phyloP scores from a whole-genome alignment of 768 basidiomycete species.

The Rhizopogon salebrosus region DNA sequence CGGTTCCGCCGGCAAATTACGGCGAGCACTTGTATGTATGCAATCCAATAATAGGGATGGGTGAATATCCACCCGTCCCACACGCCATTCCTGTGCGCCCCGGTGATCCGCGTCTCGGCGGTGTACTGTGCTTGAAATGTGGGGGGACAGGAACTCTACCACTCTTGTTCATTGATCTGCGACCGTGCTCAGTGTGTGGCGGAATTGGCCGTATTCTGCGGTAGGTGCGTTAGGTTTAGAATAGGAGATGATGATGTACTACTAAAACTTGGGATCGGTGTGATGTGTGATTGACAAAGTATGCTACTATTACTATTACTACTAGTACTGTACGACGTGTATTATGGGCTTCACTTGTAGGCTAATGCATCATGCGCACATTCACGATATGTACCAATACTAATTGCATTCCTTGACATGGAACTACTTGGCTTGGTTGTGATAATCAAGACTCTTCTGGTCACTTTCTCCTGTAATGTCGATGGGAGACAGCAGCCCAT shows the following conservation, averaged over 20 bases:
- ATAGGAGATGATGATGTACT: background rate
- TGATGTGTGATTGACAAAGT: background rate
- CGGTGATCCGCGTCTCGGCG: conserved; percentile 70
- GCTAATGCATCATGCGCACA: too few relatives aligned
- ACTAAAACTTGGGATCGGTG: background rate
- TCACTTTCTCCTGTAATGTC: too few relatives aligned
- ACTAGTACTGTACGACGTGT: background rate
- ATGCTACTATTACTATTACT: background rate
- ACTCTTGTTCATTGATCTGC: conserved; percentile 50
- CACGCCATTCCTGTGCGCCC: conserved; percentile 45
- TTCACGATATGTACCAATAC: background rate
- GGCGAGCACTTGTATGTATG: conserved; percentile 20
- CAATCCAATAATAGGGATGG: conserved; percentile 15
- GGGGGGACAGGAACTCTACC: conserved; percentile 49
- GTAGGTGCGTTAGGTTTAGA: conserved; percentile 4
- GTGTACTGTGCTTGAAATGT: conserved; percentile 60
- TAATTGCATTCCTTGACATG: too few relatives aligned
- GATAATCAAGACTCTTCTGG: too few relatives aligned
- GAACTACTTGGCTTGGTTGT: too few relatives aligned
- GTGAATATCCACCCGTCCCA: conserved; percentile 27
- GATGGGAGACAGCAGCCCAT: too few relatives aligned
- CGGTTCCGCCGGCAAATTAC: background rate
- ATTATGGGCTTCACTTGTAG: background rate
- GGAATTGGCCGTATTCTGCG: conserved; percentile 58
- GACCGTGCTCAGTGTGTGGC: conserved; percentile 51